Conservation (phyloP, 805 yeast species). For the Metschnikowia henanensis region DNA sequence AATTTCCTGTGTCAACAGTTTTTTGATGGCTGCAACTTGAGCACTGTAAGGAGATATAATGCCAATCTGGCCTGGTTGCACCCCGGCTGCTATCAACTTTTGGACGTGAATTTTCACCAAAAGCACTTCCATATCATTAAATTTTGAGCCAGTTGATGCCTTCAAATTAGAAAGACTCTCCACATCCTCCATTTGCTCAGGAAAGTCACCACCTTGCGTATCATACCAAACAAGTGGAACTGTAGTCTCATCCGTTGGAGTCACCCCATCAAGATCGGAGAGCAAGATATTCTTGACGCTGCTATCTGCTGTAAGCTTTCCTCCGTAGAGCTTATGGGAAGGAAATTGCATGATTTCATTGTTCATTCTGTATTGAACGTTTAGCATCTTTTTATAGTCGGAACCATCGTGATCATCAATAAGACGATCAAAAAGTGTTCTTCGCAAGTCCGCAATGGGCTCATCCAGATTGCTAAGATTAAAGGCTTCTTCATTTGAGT, state of each 20-base stretch:
- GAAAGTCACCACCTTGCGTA: conserved; percentile 86
- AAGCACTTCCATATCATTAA: conserved; percentile 73
- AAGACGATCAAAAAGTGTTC: conserved; percentile 81
- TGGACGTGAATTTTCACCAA: conserved; percentile 59
- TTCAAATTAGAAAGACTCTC: conserved; percentile 8
- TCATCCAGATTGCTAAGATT: conserved; percentile 13
- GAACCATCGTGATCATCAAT: conserved; percentile 45
- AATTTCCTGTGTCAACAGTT: conserved; percentile 19
- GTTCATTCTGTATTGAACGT: conserved; percentile 89
- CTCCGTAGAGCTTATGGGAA: conserved; percentile 62
- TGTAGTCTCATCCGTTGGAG: conserved; percentile 53
- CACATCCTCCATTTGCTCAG: conserved; percentile 51
- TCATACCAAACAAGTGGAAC: conserved; percentile 78
- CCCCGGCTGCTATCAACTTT: conserved; percentile 51
- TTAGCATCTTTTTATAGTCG: conserved; percentile 55
- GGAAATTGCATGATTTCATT: conserved; percentile 72
- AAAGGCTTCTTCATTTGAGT: conserved; percentile 40
- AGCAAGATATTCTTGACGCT: conserved; percentile 55
- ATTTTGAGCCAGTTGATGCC: conserved; percentile 52
- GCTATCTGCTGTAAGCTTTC: conserved; percentile 59
- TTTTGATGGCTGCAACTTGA: conserved; percentile 67
- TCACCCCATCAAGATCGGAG: conserved; percentile 48
- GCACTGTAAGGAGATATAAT: conserved; percentile 90
- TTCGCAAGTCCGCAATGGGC: conserved; percentile 51
- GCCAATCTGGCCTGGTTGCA: conserved; percentile 63